phyloP scores from a whole-genome alignment of 108 stramenopile genomes.

The Cyclotella cryptica region DNA sequence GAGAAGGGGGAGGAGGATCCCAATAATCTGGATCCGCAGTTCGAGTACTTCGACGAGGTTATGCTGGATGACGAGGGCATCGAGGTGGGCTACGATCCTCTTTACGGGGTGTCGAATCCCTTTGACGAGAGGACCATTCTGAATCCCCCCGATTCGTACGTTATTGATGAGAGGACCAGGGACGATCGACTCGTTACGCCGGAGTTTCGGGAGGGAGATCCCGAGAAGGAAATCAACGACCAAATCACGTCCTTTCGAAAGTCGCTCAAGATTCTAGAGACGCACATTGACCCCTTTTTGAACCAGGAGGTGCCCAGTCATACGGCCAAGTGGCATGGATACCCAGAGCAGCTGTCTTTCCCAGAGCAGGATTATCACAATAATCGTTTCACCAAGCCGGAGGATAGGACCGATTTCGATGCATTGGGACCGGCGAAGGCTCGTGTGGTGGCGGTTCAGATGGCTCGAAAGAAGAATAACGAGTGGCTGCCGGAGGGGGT shows the following conservation, averaged over 20 bases:
- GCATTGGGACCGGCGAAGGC: conserved; percentile 71
- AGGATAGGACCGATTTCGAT: conserved; percentile 76
- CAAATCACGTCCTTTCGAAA: conserved; percentile 73
- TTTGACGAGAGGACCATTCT: conserved; percentile 78
- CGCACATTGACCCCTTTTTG: conserved; percentile 77
- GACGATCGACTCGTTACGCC: conserved; percentile 64
- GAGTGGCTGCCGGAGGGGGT: conserved; percentile 83
- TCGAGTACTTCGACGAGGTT: conserved; percentile 47
- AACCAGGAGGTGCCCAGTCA: conserved; percentile 73
- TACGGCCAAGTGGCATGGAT: conserved; percentile 85
- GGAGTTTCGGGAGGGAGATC: conserved; percentile 69
- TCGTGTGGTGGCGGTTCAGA: conserved; percentile 66
- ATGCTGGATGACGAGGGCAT: conserved; percentile 80
- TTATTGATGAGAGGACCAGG: conserved; percentile 69
- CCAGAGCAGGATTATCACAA: conserved; percentile 72
- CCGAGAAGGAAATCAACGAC: conserved; percentile 68
- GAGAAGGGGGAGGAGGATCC: conserved; percentile 64
- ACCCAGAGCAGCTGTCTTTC: conserved; percentile 67
- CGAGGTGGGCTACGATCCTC: conserved; percentile 77
- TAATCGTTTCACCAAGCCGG: conserved; percentile 80
- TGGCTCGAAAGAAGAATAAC: conserved; percentile 86
- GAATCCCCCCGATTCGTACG: conserved; percentile 72
- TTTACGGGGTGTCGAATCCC: conserved; percentile 79
- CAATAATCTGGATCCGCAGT: conserved; percentile 50
- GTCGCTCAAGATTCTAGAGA: conserved; percentile 76